Evolutionary conservation across 768 basidiomycete genomes (phyloP), one percentile per base, ranked within the genome.

Genomic region (Megacollybia marginata): DNA sequence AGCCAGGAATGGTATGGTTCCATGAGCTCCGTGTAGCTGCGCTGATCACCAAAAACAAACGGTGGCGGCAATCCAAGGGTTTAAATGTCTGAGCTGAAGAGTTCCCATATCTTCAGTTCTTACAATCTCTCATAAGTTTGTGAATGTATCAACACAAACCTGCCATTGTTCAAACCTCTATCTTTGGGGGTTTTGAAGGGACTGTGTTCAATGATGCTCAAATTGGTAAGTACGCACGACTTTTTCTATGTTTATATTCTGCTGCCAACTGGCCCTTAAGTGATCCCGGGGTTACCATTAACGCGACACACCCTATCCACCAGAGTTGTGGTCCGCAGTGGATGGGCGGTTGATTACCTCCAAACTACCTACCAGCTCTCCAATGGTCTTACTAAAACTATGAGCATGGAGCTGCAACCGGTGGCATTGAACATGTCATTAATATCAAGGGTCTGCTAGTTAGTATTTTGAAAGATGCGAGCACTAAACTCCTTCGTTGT

Each of bases 91-190:
- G n/a, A n/a, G n/a, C n/a, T n/a, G n/a, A n/a, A n/a, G n/a, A n/a
- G n/a, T n/a, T n/a, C n/a, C n/a, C n/a, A n/a, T n/a, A n/a, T n/a
- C n/a, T n/a, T n/a, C n/a, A n/a, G n/a, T n/a, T n/a, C n/a, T n/a
- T n/a, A n/a, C n/a, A n/a, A n/a, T n/a, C n/a, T n/a, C n/a, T n/a
- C n/a, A n/a, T n/a, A n/a, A n/a, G n/a, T n/a, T n/a, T n/a, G n/a
- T n/a, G n/a, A n/a, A 52, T 52, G 51, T 48, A 35, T 47, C 51
- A 52, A 45, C 33, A 36, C 32, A 48, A 48, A 45, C 51, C 51
- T 10, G 51, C 48, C 40, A 18, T 48, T 18, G 47, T 52, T 35
- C 51, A 52, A 44, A 52, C 51, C n/a, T 52, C 51, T 18, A 52
- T 48, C 51, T 52, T 52, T 36, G 51, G 51, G 43, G 51, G 51